A percentile compares a stretch with the other conserved stretches of the same genome.
Conservation (phyloP, 2,329 filamentous ascomycete genomes). For the Karstenula rhodostoma region DNA sequence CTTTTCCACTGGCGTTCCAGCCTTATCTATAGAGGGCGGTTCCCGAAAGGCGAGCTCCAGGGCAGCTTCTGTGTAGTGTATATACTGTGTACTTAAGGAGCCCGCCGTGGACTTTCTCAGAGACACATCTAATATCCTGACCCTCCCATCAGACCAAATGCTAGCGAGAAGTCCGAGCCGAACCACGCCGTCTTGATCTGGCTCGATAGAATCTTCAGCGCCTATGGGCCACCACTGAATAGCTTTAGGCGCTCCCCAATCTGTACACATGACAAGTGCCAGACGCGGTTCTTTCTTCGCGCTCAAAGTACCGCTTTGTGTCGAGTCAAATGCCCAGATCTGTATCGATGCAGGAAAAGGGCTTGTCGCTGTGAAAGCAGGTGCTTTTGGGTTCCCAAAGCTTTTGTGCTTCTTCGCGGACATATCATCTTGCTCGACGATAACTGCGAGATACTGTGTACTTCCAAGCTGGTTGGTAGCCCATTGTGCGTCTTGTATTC, state of each 20-base stretch:
- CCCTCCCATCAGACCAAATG: slow-evolving; percentile 65
- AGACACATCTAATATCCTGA: slow-evolving; percentile 63
- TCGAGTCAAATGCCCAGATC: slow-evolving; percentile 64
- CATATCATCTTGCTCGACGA: slow-evolving; percentile 41
- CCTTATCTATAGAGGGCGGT: background rate
- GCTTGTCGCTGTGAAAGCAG: slow-evolving; percentile 60
- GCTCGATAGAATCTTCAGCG: slow-evolving; percentile 27
- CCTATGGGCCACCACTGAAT: slow-evolving; percentile 65
- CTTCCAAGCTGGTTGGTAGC: slow-evolving; percentile 50
- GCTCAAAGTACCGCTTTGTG: slow-evolving; percentile 52
- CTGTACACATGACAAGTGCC: slow-evolving; percentile 61
- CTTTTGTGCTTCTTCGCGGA: slow-evolving; percentile 31
- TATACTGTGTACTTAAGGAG: slow-evolving; percentile 32
- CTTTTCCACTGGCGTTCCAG: background rate
- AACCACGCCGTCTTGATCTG: slow-evolving; percentile 38
- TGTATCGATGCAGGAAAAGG: slow-evolving; percentile 62
- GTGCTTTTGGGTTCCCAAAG: slow-evolving; percentile 47
- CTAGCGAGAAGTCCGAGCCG: slow-evolving; percentile 63
- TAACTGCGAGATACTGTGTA: slow-evolving; percentile 66
- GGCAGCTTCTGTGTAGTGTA: slow-evolving; percentile 57
- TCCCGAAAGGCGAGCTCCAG: slow-evolving; percentile 61
- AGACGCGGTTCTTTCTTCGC: slow-evolving; percentile 55
- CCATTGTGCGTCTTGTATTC: slow-evolving; percentile 61
- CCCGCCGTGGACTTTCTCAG: slow-evolving; percentile 19
- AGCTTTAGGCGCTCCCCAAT: slow-evolving; percentile 64